Base-by-base conservation (phyloP, 2,329 filamentous ascomycete genomes). In the Apiospora rasikravindrae region DNA sequence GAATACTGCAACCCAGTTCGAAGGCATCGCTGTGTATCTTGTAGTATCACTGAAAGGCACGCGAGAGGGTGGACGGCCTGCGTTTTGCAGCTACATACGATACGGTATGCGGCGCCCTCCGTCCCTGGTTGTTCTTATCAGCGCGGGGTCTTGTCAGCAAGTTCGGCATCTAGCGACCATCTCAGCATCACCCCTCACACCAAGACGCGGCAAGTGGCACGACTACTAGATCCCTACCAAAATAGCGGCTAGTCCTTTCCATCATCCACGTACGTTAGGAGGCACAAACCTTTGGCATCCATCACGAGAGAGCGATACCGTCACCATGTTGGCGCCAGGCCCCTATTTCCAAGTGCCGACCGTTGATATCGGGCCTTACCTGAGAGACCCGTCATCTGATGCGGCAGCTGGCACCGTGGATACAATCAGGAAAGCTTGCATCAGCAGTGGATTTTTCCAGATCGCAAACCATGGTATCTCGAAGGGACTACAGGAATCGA, bases 381-480 rank as follows among this genome's bases (percentile, higher is more conserved):
- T 81, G 68, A 68, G 75, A 37, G 77, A 81, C 69, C 76, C 80
- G 22, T 66, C 71, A 0, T 80, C 79, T 33, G 74, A 75, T 42
- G 77, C 74, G 10, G 75, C 79, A 11, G 76, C 74, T 26, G 70
- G 70, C 33, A 76, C 82, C 13, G 76, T 82, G n/a, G 75, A 77
- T 7, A 76, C 80, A 42, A 79, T 82, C 8, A 77, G 77, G 10
- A 72, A 75, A 22, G 81, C 80, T 2, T 82, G 80, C 74, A 81
- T 78, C 7, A 83, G 80, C 75, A 87, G 81, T 45, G 87, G 87
- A 4, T 89, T 89, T 78, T 88, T 89, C 79, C 86, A 88, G 75
- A 83, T 89, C 69, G 81, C 81, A 10, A 84, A 84, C 10, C 87
- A 89, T 75, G 80, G 82, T 4, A 81, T 89, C 4, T 77, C 84